Percentiles rank a stretch among this genome's conserved stretches.
phyloP scores from a whole-genome alignment of 2,329 filamentous ascomycete species.

The Sporothrix schenckii region DNA sequence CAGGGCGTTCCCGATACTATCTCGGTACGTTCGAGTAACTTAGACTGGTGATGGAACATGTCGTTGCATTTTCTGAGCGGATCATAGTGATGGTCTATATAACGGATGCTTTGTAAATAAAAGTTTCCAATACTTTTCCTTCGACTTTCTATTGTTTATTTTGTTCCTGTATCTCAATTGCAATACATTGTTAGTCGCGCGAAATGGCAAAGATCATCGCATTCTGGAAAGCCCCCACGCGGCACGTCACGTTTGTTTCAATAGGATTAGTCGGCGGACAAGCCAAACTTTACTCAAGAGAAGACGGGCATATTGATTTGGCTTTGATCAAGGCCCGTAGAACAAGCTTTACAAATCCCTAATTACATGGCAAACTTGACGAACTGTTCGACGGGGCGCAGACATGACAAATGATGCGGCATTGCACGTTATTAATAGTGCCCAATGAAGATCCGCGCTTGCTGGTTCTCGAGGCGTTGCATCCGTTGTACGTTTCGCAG shows the following conservation, averaged over 20 bases:
- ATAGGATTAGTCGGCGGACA: neutral
- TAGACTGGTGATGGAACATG: neutral
- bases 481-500: neutral
- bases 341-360: neutral
- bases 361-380: neutral
- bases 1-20: slow-evolving; percentile 63
- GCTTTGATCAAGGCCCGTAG: neutral
- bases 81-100: neutral
- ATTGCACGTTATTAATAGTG: neutral
- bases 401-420: neutral
- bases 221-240: neutral
- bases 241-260: neutral
- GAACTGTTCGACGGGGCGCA: neutral
- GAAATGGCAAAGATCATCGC: too few species aligned
- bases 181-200: neutral
- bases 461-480: too few species aligned
- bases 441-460: too few species aligned
- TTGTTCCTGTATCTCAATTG: neutral
- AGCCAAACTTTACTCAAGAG: neutral
- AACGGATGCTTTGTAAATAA: neutral
- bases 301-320: neutral
- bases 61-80: neutral
- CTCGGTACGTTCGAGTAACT: slow-evolving; percentile 22
- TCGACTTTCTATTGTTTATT: neutral
- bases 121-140: neutral